These are phyloP conservation scores for Peronospora farinosa DNA, from an alignment of 352 stramenopile species.

Conservation along the genomic window DNA sequence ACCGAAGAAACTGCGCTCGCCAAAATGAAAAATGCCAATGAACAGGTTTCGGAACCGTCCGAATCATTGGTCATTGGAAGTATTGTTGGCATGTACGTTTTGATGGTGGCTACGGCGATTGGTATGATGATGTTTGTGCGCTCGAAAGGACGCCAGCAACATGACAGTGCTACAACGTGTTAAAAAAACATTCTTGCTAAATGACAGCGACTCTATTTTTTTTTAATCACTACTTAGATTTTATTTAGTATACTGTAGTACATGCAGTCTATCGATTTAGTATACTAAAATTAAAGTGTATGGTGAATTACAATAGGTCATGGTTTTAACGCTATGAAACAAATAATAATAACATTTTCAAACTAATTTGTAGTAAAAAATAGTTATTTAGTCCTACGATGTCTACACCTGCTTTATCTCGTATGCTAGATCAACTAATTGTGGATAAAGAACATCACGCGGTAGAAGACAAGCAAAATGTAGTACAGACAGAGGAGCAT, in stretches of 20 bases:
- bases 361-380: too few relatives aligned
- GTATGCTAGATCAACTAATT: constrained; percentile 60
- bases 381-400: constrained; percentile 48
- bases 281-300: too few relatives aligned
- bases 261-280: too few relatives aligned
- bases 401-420: constrained; percentile 55
- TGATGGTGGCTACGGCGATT: constrained; percentile 41
- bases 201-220: too few relatives aligned
- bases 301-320: too few relatives aligned
- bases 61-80: background rate
- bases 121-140: constrained; percentile 49
- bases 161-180: constrained; percentile 22
- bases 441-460: constrained; percentile 53
- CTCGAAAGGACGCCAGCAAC: constrained; percentile 49
- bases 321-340: too few relatives aligned
- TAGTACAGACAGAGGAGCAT: constrained; percentile 36
- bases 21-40: background rate
- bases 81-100: constrained; percentile 44
- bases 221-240: too few relatives aligned
- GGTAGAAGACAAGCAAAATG: constrained; percentile 26
- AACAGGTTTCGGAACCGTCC: too few relatives aligned
- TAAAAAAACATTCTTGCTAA: too few relatives aligned
- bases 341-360: too few relatives aligned
- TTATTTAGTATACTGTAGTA: too few relatives aligned
- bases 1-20: constrained; percentile 7